Evolutionary conservation across 2,329 filamentous ascomycete species (phyloP), one percentile per base, ranked within the genome.

Genomic region (Zasmidium angulare): DNA sequence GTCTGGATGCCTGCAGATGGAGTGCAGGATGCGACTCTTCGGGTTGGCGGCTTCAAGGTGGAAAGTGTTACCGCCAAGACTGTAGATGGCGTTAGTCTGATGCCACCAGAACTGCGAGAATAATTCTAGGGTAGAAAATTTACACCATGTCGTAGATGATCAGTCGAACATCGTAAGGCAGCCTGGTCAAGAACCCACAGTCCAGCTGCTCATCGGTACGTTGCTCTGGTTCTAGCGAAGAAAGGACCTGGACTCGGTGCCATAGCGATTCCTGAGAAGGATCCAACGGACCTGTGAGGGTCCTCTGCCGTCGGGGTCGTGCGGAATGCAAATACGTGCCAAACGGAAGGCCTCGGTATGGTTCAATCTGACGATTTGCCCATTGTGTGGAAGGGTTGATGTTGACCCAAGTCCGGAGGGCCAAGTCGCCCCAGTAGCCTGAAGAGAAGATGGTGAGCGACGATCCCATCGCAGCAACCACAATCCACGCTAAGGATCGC

Each of bases 131-230:
- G n/a, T n/a, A n/a, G n/a, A n/a, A n/a, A n/a, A n/a, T n/a, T n/a
- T n/a, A 3, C n/a, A 72, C 64, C 60, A 71, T 63, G 19, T 73
- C 71, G 55, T 73, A 73, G 19, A 73, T 71, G 36, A 73, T 68
- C 50, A 72, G 55, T 14, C 70, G 68, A 10, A 73, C 58, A 58
- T 73, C 71, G 23, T 71, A 67, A 2, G 71, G 71, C 22, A 73
- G 63, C 46, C 59, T 68, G 3, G 64, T 56, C 20, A 73, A 50
- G 29, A 72, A 68, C 17, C 50, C 53, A 50, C 64, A 66, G 3
- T 67, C 50, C 20, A 49, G 46, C 54, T 72, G 70, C 10, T 68
- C 64, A n/a, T 65, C 47, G 17, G 65, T 68, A 9, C 55, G 59
- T 46, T 68, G 68, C 50, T 64, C 63, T 10, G 65, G 46, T 52